Conservation (phyloP, 2,329 filamentous ascomycete genomes). For the Ophiocordyceps sinensis region DNA sequence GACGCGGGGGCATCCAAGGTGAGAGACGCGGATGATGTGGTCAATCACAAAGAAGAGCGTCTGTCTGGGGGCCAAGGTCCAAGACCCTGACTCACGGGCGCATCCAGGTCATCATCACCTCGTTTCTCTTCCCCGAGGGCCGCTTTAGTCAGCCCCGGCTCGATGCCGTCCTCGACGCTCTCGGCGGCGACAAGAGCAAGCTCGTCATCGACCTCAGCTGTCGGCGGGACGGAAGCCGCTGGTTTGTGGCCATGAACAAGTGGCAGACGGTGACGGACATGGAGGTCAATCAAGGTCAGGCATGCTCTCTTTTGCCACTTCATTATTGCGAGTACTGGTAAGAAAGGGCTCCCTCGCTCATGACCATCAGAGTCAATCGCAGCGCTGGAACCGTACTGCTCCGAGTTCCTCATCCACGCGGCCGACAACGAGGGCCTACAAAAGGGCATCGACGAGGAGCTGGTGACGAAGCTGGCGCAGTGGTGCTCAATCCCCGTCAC, state of each 20-base stretch:
- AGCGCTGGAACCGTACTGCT: slow-evolving; percentile 77
- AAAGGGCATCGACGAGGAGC: slow-evolving; percentile 72
- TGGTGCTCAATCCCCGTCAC: slow-evolving; percentile 93
- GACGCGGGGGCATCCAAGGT: slow-evolving; percentile 82
- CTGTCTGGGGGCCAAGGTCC: too few species aligned
- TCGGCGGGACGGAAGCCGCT: slow-evolving; percentile 49
- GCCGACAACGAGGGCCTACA: slow-evolving; percentile 94
- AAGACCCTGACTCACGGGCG: too few species aligned
- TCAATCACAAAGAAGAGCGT: neutral
- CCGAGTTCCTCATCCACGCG: slow-evolving; percentile 92
- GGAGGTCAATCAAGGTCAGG: slow-evolving; percentile 71
- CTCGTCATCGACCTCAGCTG: slow-evolving; percentile 95
- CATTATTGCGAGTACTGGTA: neutral
- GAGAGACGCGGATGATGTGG: too few species aligned
- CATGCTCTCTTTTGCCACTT: neutral
- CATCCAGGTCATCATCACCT: slow-evolving; percentile 84
- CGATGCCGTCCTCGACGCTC: slow-evolving; percentile 54
- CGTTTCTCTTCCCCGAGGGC: slow-evolving; percentile 77
- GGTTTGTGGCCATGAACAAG: slow-evolving; percentile 98
- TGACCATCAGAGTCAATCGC: slow-evolving; percentile 56
- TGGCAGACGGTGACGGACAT: slow-evolving; percentile 98
- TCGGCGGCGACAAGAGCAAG: slow-evolving; percentile 62
- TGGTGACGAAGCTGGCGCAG: slow-evolving; percentile 60
- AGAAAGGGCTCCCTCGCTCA: neutral
- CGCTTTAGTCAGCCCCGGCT: slow-evolving; percentile 68